These are phyloP conservation scores for Macrocystidia cucumis DNA, from an alignment of 1,284 basidiomycete genomes.

Conservation along the genomic window DNA sequence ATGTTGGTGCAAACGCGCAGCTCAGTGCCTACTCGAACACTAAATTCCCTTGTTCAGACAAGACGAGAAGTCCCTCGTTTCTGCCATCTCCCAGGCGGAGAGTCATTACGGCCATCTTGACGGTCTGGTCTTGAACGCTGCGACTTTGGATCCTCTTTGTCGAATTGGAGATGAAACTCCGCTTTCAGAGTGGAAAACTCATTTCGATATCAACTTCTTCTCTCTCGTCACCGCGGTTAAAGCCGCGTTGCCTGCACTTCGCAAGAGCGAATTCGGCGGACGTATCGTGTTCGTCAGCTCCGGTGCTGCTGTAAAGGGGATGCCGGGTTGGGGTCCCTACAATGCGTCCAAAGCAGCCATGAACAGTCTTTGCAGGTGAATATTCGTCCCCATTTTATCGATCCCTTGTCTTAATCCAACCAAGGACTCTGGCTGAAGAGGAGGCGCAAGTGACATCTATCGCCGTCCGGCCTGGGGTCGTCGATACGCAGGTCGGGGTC, in stretches of 20 bases:
- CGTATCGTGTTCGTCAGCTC: conserved; percentile 76
- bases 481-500: conserved; percentile 60
- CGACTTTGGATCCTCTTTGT: conserved; percentile 42
- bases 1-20: conserved; percentile 40
- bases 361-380: conserved; percentile 71
- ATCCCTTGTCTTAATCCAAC: conserved; percentile 29
- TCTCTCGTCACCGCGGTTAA: conserved; percentile 66
- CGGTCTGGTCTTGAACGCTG: conserved; percentile 77
- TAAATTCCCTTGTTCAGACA: conserved; percentile 30
- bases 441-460: conserved; percentile 69
- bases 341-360: conserved; percentile 78
- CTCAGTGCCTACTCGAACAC: conserved; percentile 9
- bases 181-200: conserved; percentile 44
- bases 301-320: conserved; percentile 69
- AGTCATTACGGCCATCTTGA: conserved; percentile 59
- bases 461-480: conserved; percentile 79
- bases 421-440: conserved; percentile 76
- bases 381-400: conserved; percentile 41
- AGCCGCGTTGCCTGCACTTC: conserved; percentile 58
- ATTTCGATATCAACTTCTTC: conserved; percentile 83
- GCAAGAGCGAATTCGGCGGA: conserved; percentile 52
- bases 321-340: conserved; percentile 71
- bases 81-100: conserved; percentile 39
- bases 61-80: conserved; percentile 46
- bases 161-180: conserved; percentile 30